Evolutionary conservation across 306 rosid genomes (phyloP), one percentile per base, ranked within the genome.

Genomic region (Pterocarpus santalinus): DNA sequence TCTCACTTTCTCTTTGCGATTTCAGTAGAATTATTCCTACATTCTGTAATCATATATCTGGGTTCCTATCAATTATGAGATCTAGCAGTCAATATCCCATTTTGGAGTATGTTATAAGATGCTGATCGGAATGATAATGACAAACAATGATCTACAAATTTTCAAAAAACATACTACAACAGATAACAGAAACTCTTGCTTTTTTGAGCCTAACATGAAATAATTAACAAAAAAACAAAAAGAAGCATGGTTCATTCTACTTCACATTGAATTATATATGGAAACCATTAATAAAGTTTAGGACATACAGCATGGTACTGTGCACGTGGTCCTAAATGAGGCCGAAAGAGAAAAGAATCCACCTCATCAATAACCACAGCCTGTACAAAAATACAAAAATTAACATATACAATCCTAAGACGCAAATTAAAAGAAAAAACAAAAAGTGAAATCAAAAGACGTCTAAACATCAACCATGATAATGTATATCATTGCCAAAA

Each of bases 311-410:
- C 93, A 69, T 93, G 97, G 82, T 95, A 95, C 87, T 92, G 94
- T 12, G 98, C 87, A 62, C 94, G 94, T 65, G 90, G 80, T 80
- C 87, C 94, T 82, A 95, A 86, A 81, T 84, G 96, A 56, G 99
- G 99, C 55, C 98, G 94, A 80, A 95, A 95, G 78, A 95, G 94
- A 86, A 95, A 90, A 81, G 97, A 61, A 84, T 95, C 99, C 92
- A 95, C 98, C 89, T 95, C 98, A 1, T 84, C 93, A 73, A 95
- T 90, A 66, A 95, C 97, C 84, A 95, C 99, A 75, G 86, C 90
- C 99, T 95, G 90, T 62, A 82, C 22, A 65, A 49, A 67, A 47
- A 34, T 13, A 9, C 5, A 3, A 28, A 2, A 47, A 56, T 5
- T 5, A 0, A 5, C 12, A 38, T 16, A 55, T 12, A 53, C 13